Percentiles rank a stretch among this genome's conserved stretches.
Conservation (phyloP, 805 yeast species). For the Candida chauliodis region DNA sequence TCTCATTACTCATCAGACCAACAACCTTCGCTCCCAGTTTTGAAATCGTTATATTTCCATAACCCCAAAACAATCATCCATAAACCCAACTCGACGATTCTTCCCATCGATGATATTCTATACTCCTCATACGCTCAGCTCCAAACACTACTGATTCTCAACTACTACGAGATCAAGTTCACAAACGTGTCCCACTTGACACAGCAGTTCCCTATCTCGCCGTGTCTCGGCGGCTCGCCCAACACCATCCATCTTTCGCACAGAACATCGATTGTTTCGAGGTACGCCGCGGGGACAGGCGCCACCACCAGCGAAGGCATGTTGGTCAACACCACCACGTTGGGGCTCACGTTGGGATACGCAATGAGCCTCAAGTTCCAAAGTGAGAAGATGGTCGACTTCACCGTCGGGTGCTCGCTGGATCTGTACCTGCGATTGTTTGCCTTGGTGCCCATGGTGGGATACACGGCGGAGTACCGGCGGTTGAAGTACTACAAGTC, state of each 20-base stretch:
- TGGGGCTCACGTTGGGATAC: slow-evolving; percentile 5
- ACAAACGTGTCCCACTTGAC: neutral
- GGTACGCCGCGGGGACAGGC: neutral
- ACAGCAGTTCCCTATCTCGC: neutral
- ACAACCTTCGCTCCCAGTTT: neutral
- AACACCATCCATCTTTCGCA: slow-evolving; percentile 1
- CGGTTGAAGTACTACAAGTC: neutral
- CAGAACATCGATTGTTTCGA: neutral
- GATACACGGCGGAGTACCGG: neutral
- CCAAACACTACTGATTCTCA: neutral
- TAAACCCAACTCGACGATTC: slow-evolving; percentile 6
- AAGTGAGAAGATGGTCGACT: slow-evolving; percentile 2
- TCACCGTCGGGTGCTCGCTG: slow-evolving; percentile 1
- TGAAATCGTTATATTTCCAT: neutral
- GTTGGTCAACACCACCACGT: slow-evolving; percentile 1
- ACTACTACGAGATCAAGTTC: slow-evolving; percentile 1
- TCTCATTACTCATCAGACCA: neutral
- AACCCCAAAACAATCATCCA: slow-evolving; percentile 6
- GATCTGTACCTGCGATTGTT: slow-evolving; percentile 1
- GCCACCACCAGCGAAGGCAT: neutral
- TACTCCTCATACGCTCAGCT: neutral
- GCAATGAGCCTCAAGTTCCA: neutral
- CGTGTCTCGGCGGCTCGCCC: neutral
- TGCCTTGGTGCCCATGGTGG: slow-evolving; percentile 5
- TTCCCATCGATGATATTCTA: slow-evolving; percentile 7